Percentiles rank a stretch among this genome's conserved stretches.
Evolutionary conservation across 2,329 filamentous ascomycete genomes (phyloP).

Genomic region (Chaetoscypha palmicola): DNA sequence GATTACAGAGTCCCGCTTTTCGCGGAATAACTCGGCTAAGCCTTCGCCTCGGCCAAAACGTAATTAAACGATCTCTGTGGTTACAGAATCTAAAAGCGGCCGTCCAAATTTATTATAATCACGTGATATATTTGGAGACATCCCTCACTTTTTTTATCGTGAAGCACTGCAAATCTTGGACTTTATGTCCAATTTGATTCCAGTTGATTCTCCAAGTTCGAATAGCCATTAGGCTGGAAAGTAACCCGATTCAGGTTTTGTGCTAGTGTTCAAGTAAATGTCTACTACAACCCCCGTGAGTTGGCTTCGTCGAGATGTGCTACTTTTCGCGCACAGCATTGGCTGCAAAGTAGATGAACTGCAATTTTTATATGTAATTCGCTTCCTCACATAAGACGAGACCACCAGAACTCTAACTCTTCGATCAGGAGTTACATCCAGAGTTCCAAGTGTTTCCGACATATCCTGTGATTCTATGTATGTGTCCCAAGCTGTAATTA

Average conservation of each 20-base stretch:
- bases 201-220: too few relatives aligned
- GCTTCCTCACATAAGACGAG: background rate
- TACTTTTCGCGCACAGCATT: conserved; percentile 6
- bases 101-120: too few relatives aligned
- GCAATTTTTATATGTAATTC: conserved; percentile 7
- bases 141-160: too few relatives aligned
- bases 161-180: too few relatives aligned
- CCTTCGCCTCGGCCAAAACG: too few relatives aligned
- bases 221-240: background rate
- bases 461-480: conserved; percentile 7
- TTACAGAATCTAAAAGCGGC: too few relatives aligned
- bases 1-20: conserved; percentile 2
- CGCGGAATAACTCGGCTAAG: too few relatives aligned
- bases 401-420: background rate
- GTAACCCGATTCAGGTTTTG: background rate
- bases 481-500: background rate
- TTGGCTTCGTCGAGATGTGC: conserved; percentile 4
- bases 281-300: conserved; percentile 2
- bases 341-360: conserved; percentile 6
- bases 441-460: conserved; percentile 7
- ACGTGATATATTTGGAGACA: too few relatives aligned
- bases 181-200: too few relatives aligned
- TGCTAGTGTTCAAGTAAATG: too few relatives aligned
- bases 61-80: too few relatives aligned
- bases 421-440: conserved; percentile 3